Conservation (phyloP, 768 basidiomycete genomes). For the Obba rivulosa region DNA sequence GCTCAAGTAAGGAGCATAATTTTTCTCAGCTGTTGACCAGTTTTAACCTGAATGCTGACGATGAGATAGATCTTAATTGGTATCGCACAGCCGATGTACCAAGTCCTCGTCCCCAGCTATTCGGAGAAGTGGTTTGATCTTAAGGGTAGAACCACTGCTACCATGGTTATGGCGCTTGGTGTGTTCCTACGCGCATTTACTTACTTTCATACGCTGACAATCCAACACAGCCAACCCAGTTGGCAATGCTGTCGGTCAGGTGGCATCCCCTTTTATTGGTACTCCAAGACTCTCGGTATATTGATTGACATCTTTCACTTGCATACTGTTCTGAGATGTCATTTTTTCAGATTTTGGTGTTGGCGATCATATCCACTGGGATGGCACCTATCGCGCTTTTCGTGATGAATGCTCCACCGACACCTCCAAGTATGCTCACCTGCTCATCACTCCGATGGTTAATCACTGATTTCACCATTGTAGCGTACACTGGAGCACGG, state of each 20-base stretch:
- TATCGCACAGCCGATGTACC: constrained; percentile 67
- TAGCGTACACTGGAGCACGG: constrained; percentile 67
- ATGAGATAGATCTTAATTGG: constrained; percentile 49
- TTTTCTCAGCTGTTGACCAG: background rate
- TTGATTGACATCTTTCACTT: constrained; percentile 13
- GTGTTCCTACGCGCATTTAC: background rate
- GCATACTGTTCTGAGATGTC: background rate
- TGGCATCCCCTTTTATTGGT: constrained; percentile 61
- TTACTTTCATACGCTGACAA: background rate
- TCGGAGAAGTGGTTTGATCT: constrained; percentile 74
- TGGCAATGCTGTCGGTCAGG: constrained; percentile 67
- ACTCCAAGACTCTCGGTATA: constrained; percentile 50
- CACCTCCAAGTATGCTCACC: constrained; percentile 62
- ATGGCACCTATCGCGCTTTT: constrained; percentile 54
- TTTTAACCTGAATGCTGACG: background rate
- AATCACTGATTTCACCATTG: background rate
- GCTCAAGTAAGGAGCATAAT: constrained; percentile 48
- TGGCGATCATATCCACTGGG: constrained; percentile 67
- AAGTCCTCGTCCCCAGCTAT: constrained; percentile 44
- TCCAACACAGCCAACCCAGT: constrained; percentile 61
- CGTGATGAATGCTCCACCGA: constrained; percentile 58
- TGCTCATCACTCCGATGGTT: background rate
- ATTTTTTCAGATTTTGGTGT: constrained; percentile 52
- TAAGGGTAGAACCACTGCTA: constrained; percentile 72
- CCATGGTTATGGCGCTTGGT: constrained; percentile 45